Conservation (phyloP, 2,329 filamentous ascomycete genomes). For the Fusarium nisikadoi region DNA sequence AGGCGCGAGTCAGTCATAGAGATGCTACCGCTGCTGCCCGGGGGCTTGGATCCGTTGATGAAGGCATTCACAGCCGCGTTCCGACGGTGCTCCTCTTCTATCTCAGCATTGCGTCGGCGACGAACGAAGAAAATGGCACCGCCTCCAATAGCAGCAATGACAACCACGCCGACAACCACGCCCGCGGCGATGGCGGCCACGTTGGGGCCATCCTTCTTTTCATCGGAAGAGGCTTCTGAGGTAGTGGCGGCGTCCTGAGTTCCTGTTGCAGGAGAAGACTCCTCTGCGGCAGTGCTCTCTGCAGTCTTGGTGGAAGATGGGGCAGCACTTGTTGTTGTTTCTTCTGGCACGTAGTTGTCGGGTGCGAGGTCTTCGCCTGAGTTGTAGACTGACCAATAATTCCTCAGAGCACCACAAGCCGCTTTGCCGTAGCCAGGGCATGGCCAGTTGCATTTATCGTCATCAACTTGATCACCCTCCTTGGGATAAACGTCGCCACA, state of each 20-base stretch:
- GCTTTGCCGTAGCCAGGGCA: slow-evolving; percentile 73
- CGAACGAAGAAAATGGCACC: slow-evolving; percentile 80
- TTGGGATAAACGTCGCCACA: slow-evolving; percentile 79
- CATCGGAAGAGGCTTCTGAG: neutral
- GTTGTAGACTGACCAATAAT: slow-evolving; percentile 61
- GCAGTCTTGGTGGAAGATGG: slow-evolving; percentile 43
- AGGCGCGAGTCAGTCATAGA: slow-evolving; percentile 86
- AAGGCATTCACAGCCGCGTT: slow-evolving; percentile 84
- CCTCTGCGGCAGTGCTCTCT: slow-evolving; percentile 30
- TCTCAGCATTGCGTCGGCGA: slow-evolving; percentile 77
- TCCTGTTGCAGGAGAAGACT: neutral
- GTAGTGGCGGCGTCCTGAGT: slow-evolving; percentile 25
- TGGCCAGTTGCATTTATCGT: slow-evolving; percentile 69
- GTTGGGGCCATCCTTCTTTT: slow-evolving; percentile 62
- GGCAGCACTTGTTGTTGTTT: slow-evolving; percentile 27
- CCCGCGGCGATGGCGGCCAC: slow-evolving; percentile 88
- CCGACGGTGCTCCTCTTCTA: slow-evolving; percentile 86
- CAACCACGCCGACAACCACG: slow-evolving; percentile 85
- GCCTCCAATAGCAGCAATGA: slow-evolving; percentile 71
- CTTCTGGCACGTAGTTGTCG: slow-evolving; percentile 16
- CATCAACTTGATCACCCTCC: slow-evolving; percentile 61
- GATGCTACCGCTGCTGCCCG: slow-evolving; percentile 69
- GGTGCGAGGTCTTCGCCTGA: slow-evolving; percentile 58
- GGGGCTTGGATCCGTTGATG: slow-evolving; percentile 71
- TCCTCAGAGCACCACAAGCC: slow-evolving; percentile 63